These are phyloP conservation scores for Immersiella caudata DNA, from an alignment of 495 filamentous ascomycete species.

Conservation along the genomic window DNA sequence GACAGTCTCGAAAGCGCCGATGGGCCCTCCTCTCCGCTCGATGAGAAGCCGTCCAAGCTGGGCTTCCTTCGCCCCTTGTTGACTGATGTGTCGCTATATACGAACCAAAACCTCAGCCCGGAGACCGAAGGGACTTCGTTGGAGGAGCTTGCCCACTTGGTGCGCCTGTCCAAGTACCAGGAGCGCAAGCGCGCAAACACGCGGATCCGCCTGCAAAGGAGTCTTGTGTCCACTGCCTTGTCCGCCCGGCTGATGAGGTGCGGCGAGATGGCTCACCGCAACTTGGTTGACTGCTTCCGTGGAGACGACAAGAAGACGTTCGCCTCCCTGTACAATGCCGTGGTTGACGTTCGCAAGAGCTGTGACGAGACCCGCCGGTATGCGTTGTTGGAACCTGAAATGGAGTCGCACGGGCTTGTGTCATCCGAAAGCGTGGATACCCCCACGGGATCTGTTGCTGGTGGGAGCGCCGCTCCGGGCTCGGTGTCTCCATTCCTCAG, in stretches of 20 bases:
- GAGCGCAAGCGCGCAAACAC: slow-evolving; percentile 70
- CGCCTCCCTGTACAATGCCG: slow-evolving; percentile 80
- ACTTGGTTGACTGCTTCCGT: slow-evolving; percentile 84
- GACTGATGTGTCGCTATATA: slow-evolving; percentile 55
- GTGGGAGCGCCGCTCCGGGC: slow-evolving; percentile 41
- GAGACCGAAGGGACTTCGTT: slow-evolving; percentile 62
- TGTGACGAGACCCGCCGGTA: slow-evolving; percentile 72
- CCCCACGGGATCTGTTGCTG: slow-evolving; percentile 41
- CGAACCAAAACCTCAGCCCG: slow-evolving; percentile 49
- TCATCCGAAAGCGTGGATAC: slow-evolving; percentile 52
- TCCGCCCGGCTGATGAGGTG: slow-evolving; percentile 78
- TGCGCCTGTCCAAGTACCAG: slow-evolving; percentile 72
- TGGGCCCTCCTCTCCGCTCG: slow-evolving; percentile 22
- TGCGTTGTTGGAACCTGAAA: slow-evolving; percentile 69
- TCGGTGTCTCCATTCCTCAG: slow-evolving; percentile 72
- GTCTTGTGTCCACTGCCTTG: slow-evolving; percentile 71
- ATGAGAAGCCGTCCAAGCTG: slow-evolving; percentile 34
- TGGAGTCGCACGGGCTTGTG: slow-evolving; percentile 53
- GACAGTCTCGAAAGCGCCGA: slow-evolving; percentile 30
- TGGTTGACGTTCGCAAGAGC: slow-evolving; percentile 85
- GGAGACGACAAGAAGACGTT: slow-evolving; percentile 90
- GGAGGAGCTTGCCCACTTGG: slow-evolving; percentile 70
- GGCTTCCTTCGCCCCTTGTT: slow-evolving; percentile 48
- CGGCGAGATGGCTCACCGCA: slow-evolving; percentile 75
- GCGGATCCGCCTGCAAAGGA: slow-evolving; percentile 66